Evolutionary conservation across 139 green algal species (phyloP).

Genomic region (Chlamydomonas schloesseri): DNA sequence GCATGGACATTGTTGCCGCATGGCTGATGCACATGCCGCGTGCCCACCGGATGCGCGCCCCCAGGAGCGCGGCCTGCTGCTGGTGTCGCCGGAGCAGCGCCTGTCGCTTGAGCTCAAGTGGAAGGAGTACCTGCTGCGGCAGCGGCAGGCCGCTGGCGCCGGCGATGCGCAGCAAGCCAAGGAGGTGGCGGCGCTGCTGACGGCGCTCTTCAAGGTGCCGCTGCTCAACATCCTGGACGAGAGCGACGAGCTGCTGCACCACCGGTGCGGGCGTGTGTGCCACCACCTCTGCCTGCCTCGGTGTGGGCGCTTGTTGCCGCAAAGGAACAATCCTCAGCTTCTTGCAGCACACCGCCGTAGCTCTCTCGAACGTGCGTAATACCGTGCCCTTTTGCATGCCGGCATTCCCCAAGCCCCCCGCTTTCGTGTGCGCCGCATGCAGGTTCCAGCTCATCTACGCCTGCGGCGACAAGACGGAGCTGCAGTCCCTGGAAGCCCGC

Average conservation of each 20-base stretch:
- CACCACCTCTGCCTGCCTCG: too few species aligned
- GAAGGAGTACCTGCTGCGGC: conserved; percentile 46
- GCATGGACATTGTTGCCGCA: too few species aligned
- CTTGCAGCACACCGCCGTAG: too few species aligned
- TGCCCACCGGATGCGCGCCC: too few species aligned
- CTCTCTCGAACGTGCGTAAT: too few species aligned
- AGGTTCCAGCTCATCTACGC: conserved; percentile 72
- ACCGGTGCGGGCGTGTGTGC: conserved; percentile 56
- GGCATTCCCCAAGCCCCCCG: too few species aligned
- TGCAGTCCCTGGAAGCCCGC: conserved; percentile 40
- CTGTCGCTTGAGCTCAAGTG: conserved; percentile 70
- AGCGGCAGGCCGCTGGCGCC: background rate
- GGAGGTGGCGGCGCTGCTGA: background rate
- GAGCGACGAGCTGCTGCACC: conserved; percentile 73
- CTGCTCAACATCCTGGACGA: conserved; percentile 75
- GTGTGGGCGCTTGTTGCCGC: background rate
- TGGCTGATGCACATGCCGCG: too few species aligned
- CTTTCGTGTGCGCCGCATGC: too few species aligned
- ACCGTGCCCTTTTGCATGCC: too few species aligned
- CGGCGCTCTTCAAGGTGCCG: conserved; percentile 37
- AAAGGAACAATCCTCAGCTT: too few species aligned
- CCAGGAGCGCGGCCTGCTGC: conserved; percentile 65
- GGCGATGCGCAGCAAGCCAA: conserved; percentile 41
- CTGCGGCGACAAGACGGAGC: conserved; percentile 21
- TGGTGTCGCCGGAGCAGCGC: conserved; percentile 67